A percentile compares a stretch with the other conserved stretches of the same genome.
phyloP scores from a whole-genome alignment of 108 stramenopile genomes.

The Aureococcus anophagefferens region DNA sequence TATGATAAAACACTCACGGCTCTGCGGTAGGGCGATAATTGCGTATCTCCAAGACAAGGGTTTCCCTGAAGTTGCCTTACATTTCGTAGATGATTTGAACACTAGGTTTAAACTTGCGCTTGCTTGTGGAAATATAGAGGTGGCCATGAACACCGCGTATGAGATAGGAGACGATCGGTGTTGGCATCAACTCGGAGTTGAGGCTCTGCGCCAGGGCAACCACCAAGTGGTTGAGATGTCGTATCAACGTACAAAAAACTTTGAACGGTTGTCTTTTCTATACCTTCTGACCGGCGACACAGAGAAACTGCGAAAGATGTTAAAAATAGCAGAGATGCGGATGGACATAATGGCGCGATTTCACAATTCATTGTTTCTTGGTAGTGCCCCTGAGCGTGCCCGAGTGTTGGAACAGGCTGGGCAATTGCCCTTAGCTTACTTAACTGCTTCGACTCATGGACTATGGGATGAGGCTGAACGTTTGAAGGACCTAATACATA shows the following conservation, averaged over 20 bases:
- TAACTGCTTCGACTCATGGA: slow-evolving; percentile 78
- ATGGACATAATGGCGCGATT: slow-evolving; percentile 90
- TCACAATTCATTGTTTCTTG: slow-evolving; percentile 90
- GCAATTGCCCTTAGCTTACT: slow-evolving; percentile 84
- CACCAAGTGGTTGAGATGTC: slow-evolving; percentile 96
- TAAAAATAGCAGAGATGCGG: slow-evolving; percentile 91
- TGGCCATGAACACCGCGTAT: slow-evolving; percentile 90
- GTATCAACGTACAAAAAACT: slow-evolving; percentile 94
- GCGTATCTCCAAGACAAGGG: slow-evolving; percentile 93
- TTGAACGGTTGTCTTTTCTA: slow-evolving; percentile 90
- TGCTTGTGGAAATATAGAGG: slow-evolving; percentile 97
- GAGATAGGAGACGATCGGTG: slow-evolving; percentile 66
- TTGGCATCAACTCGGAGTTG: slow-evolving; percentile 86
- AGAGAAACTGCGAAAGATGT: slow-evolving; percentile 92
- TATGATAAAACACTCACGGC: slow-evolving; percentile 81
- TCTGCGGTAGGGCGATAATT: slow-evolving; percentile 93
- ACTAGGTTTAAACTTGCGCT: slow-evolving; percentile 91
- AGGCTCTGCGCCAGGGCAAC: slow-evolving; percentile 92
- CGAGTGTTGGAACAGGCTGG: slow-evolving; percentile 82
- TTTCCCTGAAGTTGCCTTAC: slow-evolving; percentile 96
- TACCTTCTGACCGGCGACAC: slow-evolving; percentile 86
- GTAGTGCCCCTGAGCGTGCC: slow-evolving; percentile 86
- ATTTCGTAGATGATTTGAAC: slow-evolving; percentile 89
- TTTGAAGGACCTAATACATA: slow-evolving; percentile 73
- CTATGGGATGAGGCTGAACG: slow-evolving; percentile 79